Percentiles rank a stretch among this genome's conserved stretches.
These are phyloP conservation scores for Calocybe gambosa DNA, from an alignment of 1,284 basidiomycete genomes.

Conservation along the genomic window DNA sequence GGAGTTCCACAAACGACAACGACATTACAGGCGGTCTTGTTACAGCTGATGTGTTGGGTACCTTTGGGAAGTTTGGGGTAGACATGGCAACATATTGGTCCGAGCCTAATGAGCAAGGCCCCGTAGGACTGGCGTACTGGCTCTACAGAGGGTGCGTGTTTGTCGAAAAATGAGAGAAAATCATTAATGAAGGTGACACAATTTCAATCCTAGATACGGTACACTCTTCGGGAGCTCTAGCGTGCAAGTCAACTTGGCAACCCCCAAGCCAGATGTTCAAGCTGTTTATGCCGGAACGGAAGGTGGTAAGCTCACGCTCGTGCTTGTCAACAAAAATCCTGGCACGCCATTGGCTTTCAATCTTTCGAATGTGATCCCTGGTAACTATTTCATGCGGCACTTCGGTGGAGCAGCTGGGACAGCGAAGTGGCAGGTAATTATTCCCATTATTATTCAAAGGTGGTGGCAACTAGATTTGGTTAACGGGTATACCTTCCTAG, in stretches of 20 bases:
- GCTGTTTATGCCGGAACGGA: slow-evolving; percentile 40
- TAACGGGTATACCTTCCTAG: slow-evolving; percentile 19
- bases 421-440: slow-evolving; percentile 44
- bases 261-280: slow-evolving; percentile 31
- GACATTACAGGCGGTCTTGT: slow-evolving; percentile 46
- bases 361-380: slow-evolving; percentile 36
- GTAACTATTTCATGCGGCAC: slow-evolving; percentile 42
- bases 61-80: slow-evolving; percentile 40
- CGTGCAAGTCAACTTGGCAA: slow-evolving; percentile 37
- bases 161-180: not conserved
- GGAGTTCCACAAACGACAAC: slow-evolving; percentile 35
- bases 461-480: not conserved
- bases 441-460: not conserved
- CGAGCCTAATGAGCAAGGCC: slow-evolving; percentile 35
- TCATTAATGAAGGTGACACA: not conserved
- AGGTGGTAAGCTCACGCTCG: slow-evolving; percentile 33
- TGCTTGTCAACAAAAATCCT: slow-evolving; percentile 46
- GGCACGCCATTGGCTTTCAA: slow-evolving; percentile 31
- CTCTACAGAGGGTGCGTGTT: slow-evolving; percentile 39
- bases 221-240: slow-evolving; percentile 36
- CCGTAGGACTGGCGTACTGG: slow-evolving; percentile 46
- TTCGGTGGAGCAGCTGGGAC: slow-evolving; percentile 44
- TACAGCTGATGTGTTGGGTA: slow-evolving; percentile 40
- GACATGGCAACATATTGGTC: slow-evolving; percentile 48
- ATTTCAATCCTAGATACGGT: slow-evolving; percentile 29